Conservation (phyloP, 2,329 filamentous ascomycete genomes). For the Fusarium nematophilum region DNA sequence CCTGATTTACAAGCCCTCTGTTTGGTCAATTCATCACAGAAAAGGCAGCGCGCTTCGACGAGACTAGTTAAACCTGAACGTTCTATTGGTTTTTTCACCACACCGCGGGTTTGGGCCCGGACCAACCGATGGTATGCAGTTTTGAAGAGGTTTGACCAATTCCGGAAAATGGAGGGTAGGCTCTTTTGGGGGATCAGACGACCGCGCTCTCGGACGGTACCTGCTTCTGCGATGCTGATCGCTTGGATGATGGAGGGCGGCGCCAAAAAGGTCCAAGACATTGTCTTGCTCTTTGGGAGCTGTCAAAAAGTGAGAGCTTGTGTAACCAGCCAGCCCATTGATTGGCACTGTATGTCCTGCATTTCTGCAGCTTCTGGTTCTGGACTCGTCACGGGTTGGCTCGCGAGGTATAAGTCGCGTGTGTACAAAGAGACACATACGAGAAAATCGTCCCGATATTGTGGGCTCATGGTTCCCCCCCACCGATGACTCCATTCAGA, state of each 20-base stretch:
- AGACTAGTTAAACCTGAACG: too few species aligned
- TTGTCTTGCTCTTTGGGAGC: slow-evolving; percentile 9
- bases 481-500: slow-evolving; percentile 20
- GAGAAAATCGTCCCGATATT: not conserved
- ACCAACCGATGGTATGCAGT: slow-evolving; percentile 9
- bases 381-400: too few species aligned
- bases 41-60: too few species aligned
- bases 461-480: slow-evolving; percentile 6
- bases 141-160: slow-evolving; percentile 11
- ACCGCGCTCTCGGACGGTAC: slow-evolving; percentile 40
- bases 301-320: not conserved
- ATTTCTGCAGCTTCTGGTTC: not conserved
- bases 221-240: slow-evolving; percentile 38
- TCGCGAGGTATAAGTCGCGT: slow-evolving; percentile 12
- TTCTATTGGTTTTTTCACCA: slow-evolving; percentile 17
- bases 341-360: too few species aligned
- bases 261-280: not conserved
- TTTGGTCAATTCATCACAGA: slow-evolving; percentile 11
- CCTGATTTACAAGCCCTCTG: slow-evolving; percentile 6
- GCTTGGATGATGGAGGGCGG: slow-evolving; percentile 25
- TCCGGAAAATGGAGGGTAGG: slow-evolving; percentile 13
- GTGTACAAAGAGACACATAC: slow-evolving; percentile 1
- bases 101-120: slow-evolving; percentile 3
- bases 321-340: too few species aligned
- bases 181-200: slow-evolving; percentile 37